Conservation (phyloP, 306 rosid genomes). For the Cicer chorassanicum region DNA sequence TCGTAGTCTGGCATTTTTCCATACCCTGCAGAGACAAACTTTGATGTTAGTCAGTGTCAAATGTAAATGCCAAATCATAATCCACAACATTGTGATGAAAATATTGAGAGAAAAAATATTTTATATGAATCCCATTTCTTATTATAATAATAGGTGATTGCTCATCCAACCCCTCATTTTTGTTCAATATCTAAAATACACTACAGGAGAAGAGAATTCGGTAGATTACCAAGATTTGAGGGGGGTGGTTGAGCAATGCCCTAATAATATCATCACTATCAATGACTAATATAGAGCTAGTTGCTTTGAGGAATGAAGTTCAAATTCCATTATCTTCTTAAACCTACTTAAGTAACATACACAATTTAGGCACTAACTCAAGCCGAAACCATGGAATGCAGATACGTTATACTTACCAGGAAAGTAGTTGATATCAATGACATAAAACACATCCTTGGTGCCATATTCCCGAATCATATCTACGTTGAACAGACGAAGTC, state of each 20-base stretch:
- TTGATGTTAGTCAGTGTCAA: neutral
- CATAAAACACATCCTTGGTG: constrained; percentile 61
- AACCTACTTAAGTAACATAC: neutral
- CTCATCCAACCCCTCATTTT: too few relatives aligned
- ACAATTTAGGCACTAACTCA: neutral
- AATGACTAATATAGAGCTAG: too few relatives aligned
- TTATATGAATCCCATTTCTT: too few relatives aligned
- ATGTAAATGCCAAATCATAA: too few relatives aligned
- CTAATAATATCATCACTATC: too few relatives aligned
- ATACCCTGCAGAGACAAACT: constrained; percentile 36
- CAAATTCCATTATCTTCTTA: constrained; percentile 2
- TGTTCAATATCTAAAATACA: too few relatives aligned
- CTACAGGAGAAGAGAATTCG: too few relatives aligned
- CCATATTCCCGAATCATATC: constrained; percentile 66
- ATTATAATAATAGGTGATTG: too few relatives aligned
- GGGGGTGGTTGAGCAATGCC: too few relatives aligned
- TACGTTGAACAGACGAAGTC: constrained; percentile 60
- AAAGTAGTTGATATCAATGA: constrained; percentile 64
- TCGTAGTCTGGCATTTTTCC: constrained; percentile 66
- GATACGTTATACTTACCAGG: constrained; percentile 51
- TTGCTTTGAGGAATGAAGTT: neutral
- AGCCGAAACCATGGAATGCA: constrained; percentile 22
- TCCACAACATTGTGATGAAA: too few relatives aligned
- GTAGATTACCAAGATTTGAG: too few relatives aligned
- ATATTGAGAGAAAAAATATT: too few relatives aligned